Evolutionary conservation across 768 basidiomycete species (phyloP), one percentile per base, ranked within the genome.

Genomic region (Pleurotus platypus): DNA sequence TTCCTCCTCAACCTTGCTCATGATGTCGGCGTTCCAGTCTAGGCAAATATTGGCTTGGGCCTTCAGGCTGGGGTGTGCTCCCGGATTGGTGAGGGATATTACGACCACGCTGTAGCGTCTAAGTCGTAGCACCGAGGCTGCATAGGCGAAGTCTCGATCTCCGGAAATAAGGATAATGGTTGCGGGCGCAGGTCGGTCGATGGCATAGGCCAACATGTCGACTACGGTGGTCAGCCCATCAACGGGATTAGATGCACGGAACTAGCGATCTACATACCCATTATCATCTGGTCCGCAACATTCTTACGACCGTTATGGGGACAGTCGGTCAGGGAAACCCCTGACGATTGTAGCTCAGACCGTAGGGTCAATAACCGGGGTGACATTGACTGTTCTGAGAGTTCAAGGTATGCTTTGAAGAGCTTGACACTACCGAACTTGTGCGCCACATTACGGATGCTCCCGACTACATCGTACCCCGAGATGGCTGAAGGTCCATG

Each of bases 71-170:
- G 67, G 62, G 45, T 81, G 76, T 3, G 72, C 66, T 8, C 66
- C 68, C 13, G 71, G 67, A 24, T 59, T 5, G 4, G 60, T 42
- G 30, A 71, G 76, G 16, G 75, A 73, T 42, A 87, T 67, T 24
- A 86, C 60, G 47, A 86, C 70, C 35, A 87, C 76, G 15, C 72
- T 69, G 64, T 83, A 85, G 45, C 70, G 70, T 56, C 84, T 77
- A 51, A 82, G 73, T 27, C 81, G 78, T 46, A 89, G 69, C 38
- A 74, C 72, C 1, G 86, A 81, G 42, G 86, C 67, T n/a, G 81
- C 80, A 64, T 86, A 88, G 4, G 80, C 79, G 61, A 86, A 82
- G 65, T 88, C 86, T 38, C 84, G 75, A 67, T 89, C 85, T n/a
- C 82, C 84, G 0, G 86, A 78, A 62, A 90, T 84, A 38, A 90